These are phyloP conservation scores for Rhipidocladum racemiflorum DNA, from an alignment of 176 grass and related monocot genomes.

Conservation along the genomic window DNA sequence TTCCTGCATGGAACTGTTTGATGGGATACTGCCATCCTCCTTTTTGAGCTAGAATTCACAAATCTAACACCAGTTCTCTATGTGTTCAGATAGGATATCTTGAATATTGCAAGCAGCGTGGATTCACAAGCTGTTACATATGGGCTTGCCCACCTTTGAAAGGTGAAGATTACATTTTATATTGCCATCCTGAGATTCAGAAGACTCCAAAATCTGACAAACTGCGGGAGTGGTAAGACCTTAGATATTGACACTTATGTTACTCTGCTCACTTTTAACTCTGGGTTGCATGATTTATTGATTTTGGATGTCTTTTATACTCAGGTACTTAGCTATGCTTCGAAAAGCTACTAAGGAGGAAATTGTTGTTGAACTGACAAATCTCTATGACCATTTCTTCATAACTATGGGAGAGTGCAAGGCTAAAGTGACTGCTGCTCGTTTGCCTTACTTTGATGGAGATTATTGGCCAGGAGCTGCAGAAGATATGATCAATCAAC, in stretches of 20 bases:
- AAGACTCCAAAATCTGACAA: constrained; percentile 99
- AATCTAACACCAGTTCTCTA: constrained; percentile 28
- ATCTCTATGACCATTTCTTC: constrained; percentile 97
- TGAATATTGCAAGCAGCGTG: constrained; percentile 99
- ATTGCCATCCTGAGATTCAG: constrained; percentile 99
- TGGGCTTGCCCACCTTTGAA: constrained; percentile 99
- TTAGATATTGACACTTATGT: constrained; percentile 10
- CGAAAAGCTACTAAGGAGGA: constrained; percentile 85
- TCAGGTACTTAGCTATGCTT: constrained; percentile 98
- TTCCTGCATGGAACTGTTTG: constrained; percentile 16
- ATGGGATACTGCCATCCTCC: background rate
- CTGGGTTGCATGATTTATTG: constrained; percentile 17
- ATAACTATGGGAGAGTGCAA: constrained; percentile 71
- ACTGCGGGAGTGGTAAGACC: constrained; percentile 85
- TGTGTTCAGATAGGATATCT: constrained; percentile 96
- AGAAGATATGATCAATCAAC: constrained; percentile 98
- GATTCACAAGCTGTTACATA: constrained; percentile 99
- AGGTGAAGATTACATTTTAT: constrained; percentile 99
- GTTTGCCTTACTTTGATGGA: constrained; percentile 95
- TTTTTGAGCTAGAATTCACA: constrained; percentile 4
- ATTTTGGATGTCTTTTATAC: constrained; percentile 9
- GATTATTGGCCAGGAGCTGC: constrained; percentile 99
- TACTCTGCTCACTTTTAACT: background rate
- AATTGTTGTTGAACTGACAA: constrained; percentile 93
- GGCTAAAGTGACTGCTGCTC: constrained; percentile 90